Evolutionary conservation across 208 protist species (phyloP).

Genomic region (Leishmania guyanensis): DNA sequence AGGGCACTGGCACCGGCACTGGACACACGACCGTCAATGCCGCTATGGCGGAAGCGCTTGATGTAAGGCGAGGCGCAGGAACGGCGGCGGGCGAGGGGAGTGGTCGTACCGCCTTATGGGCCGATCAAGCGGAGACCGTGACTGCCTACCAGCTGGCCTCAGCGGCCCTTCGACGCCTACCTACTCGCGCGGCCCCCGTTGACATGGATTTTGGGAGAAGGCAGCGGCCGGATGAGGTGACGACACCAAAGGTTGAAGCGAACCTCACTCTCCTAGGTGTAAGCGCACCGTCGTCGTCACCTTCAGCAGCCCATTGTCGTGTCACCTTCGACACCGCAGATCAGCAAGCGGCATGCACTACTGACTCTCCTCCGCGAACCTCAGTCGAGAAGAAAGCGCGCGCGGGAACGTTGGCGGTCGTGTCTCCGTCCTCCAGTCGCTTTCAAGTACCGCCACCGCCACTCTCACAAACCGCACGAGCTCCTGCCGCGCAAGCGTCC

Average conservation of each 20-base stretch:
- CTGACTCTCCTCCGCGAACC: background rate
- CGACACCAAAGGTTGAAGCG: background rate
- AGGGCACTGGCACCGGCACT: background rate
- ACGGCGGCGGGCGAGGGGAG: background rate
- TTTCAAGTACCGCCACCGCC: background rate
- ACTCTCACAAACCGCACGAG: background rate
- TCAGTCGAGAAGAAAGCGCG: background rate
- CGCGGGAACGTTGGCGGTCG: background rate
- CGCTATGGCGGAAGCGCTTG: background rate
- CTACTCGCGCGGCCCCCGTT: background rate
- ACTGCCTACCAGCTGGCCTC: constrained; percentile 5
- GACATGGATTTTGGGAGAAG: background rate
- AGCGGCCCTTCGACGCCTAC: background rate
- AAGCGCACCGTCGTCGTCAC: background rate
- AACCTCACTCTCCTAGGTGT: background rate
- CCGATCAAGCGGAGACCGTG: background rate
- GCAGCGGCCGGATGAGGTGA: background rate
- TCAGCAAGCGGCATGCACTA: background rate
- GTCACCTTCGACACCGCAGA: background rate
- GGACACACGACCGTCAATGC: background rate
- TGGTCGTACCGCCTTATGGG: background rate
- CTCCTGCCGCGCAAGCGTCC: background rate
- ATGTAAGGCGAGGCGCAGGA: background rate
- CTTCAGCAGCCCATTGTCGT: background rate
- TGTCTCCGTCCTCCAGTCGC: constrained; percentile 7